Percentiles rank a stretch among this genome's conserved stretches.
Evolutionary conservation across 2,329 filamentous ascomycete species (phyloP).

Genomic region (Sporothrix brasiliensis): DNA sequence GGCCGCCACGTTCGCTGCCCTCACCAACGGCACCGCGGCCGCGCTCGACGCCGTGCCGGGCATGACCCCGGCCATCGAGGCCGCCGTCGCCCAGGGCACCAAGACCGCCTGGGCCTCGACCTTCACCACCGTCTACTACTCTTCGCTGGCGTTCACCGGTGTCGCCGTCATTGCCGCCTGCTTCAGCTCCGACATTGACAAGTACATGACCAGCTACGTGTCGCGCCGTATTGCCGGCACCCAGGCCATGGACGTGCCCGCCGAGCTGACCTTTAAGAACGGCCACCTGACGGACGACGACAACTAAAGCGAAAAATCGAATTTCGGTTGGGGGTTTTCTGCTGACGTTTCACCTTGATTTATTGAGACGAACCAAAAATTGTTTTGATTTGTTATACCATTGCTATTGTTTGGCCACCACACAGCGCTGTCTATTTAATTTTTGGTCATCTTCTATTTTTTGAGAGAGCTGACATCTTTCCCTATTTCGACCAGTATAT

Average conservation of each 20-base stretch:
- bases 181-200: constrained; percentile 31
- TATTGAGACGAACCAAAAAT: not conserved
- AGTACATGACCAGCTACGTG: constrained; percentile 31
- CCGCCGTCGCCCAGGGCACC: constrained; percentile 21
- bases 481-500: constrained; percentile 15
- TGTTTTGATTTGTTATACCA: not conserved
- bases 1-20: constrained; percentile 14
- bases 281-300: constrained; percentile 37
- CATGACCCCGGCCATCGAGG: constrained; percentile 31
- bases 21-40: constrained; percentile 27
- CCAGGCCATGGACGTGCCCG: constrained; percentile 31
- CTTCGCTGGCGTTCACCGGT: constrained; percentile 31
- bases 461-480: not conserved
- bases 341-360: not conserved
- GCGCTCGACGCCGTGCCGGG: constrained; percentile 30
- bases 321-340: not conserved
- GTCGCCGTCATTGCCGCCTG: constrained; percentile 32
- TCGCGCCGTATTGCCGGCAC: constrained; percentile 32
- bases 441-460: not conserved
- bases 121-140: constrained; percentile 31
- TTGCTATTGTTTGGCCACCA: not conserved
- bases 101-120: constrained; percentile 30
- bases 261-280: constrained; percentile 31
- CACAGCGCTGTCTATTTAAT: not conserved
- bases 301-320: not conserved